phyloP scores from a whole-genome alignment of 1,284 basidiomycete species.

The Pseudomicrostroma phylloplanum region DNA sequence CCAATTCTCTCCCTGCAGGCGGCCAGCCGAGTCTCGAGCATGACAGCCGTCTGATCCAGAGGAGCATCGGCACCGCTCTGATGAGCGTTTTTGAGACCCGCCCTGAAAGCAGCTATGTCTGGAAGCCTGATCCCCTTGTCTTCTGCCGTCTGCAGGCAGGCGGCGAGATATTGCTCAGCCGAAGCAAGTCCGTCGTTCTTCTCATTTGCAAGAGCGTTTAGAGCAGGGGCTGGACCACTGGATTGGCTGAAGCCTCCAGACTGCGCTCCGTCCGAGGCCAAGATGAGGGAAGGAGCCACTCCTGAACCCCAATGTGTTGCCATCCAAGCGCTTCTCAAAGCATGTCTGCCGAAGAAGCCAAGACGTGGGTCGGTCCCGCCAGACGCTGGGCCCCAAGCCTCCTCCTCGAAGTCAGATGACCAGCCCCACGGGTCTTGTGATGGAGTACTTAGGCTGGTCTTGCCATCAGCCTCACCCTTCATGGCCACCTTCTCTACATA shows the following conservation, averaged over 20 bases:
- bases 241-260: conserved; percentile 19
- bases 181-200: conserved; percentile 29
- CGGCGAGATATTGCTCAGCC: conserved; percentile 34
- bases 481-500: conserved; percentile 44
- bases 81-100: conserved; percentile 6
- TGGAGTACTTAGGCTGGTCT: not conserved
- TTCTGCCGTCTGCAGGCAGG: conserved; percentile 28
- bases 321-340: conserved; percentile 45
- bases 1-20: conserved; percentile 21
- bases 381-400: conserved; percentile 19
- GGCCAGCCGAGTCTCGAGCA: conserved; percentile 21
- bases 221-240: conserved; percentile 15
- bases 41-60: conserved; percentile 20
- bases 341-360: conserved; percentile 41
- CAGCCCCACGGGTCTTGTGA: conserved; percentile 24
- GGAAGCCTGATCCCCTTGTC: conserved; percentile 30
- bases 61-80: not conserved
- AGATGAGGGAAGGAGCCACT: conserved; percentile 30
- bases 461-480: conserved; percentile 13
- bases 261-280: not conserved
- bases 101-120: conserved; percentile 22
- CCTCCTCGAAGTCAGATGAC: conserved; percentile 21
- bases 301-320: conserved; percentile 43
- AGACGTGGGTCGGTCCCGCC: conserved; percentile 37
- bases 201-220: conserved; percentile 19